Conservation (phyloP, 192 early-diverging fungal genomes). For the Backusella macrospora region DNA sequence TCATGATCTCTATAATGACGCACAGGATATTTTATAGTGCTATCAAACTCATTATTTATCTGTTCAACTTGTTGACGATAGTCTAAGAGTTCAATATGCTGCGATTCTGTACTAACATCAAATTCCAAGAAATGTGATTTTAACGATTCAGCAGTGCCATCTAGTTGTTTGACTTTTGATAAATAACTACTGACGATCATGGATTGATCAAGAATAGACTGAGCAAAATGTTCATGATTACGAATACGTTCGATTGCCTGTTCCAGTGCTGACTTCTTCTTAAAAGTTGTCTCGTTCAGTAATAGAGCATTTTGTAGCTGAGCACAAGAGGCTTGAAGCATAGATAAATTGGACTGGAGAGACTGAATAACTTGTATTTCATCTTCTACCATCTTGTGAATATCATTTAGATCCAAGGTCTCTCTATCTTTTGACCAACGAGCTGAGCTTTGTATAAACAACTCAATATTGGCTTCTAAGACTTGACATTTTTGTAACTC, state of each 20-base stretch:
- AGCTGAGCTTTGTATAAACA: background rate
- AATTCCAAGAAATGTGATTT: background rate
- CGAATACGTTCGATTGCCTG: background rate
- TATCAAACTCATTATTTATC: background rate
- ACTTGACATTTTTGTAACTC: background rate
- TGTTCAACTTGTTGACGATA: background rate
- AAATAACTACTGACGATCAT: background rate
- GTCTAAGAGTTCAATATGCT: background rate
- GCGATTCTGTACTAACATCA: background rate
- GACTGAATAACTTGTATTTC: background rate
- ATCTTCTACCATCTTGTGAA: background rate
- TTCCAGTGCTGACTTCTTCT: background rate
- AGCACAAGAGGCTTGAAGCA: constrained; percentile 1
- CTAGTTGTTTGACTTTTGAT: background rate
- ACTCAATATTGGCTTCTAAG: background rate
- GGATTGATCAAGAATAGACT: constrained; percentile 1
- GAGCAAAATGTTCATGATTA: constrained; percentile 1
- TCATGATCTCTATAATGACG: background rate
- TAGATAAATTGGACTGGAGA: background rate
- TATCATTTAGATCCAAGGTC: background rate
- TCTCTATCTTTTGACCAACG: constrained; percentile 9
- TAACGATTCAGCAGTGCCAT: background rate
- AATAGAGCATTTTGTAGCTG: background rate
- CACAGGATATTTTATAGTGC: constrained; percentile 4
- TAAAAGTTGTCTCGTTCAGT: background rate